Evolutionary conservation across 169 alveolate species (phyloP), one percentile per base, ranked within the genome.

Genomic region (Neospora caninum): DNA sequence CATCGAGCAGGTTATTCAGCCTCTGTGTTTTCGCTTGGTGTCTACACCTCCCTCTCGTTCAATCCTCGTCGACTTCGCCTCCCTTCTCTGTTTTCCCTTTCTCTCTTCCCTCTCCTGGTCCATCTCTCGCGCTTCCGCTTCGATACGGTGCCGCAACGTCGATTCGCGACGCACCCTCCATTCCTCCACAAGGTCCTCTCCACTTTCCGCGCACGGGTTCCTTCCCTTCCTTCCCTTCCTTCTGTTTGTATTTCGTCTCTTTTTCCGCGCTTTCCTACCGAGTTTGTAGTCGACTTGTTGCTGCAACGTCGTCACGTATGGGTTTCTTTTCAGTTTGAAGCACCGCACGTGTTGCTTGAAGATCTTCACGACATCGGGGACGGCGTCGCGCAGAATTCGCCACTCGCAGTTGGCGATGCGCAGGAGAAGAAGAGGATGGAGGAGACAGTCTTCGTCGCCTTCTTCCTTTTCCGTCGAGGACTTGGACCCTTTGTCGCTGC

Each of bases 331-430:
- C 89, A 41, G 89, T 36, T 82, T 82, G 89, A 82, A 82, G 41
- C 41, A 27, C 25, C 64, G 54, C 36, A 82, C 89, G 18, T 82
- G 89, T 29, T 29, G 34, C 67, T 82, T 82, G 67, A 82, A 82
- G 89, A 43, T 36, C 41, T 82, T 49, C 38, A 43, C 89, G n/a
- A 82, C 67, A 82, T 82, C 89, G 54, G 89, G 54, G 25, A 36
- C 89, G 64, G 7, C 2, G 38, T 82, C 89, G 31, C 89, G 54
- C 43, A 91, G 54, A 43, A 91, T 39, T 0, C 94, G 78, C 69
- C 86, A 91, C 69, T 91, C 94, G 38, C 91, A 87, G 53, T 91
- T 91, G n/a, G 94, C 94, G 31, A 91, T 49, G 38, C 94, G 80
- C n/a, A 91, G 91, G 69, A 91, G 38, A 27, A 91, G 58, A 34